phyloP scores from a whole-genome alignment of 164 flowering plant species.

The Liquidambar formosana region DNA sequence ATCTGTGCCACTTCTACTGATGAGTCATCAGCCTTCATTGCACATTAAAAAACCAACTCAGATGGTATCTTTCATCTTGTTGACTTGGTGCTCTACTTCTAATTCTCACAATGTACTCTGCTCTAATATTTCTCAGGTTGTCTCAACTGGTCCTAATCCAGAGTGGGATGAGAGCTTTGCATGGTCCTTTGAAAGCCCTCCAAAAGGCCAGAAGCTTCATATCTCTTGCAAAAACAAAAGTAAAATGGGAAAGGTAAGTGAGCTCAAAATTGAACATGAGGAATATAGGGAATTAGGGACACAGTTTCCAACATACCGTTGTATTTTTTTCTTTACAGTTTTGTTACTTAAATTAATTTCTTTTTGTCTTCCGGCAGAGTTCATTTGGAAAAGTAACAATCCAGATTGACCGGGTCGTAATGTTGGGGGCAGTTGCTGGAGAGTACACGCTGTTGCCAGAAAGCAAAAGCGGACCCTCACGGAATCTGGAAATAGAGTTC shows the following conservation, averaged over 20 bases:
- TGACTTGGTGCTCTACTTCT: neutral
- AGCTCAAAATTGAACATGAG: neutral
- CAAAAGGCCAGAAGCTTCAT: conserved; percentile 97
- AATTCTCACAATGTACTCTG: neutral
- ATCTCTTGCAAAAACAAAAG: conserved; percentile 99
- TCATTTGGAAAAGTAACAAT: conserved; percentile 97
- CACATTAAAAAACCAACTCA: neutral
- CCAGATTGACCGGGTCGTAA: conserved; percentile 93
- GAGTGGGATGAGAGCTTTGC: conserved; percentile 95
- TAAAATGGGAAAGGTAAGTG: conserved; percentile 94
- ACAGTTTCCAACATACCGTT: neutral
- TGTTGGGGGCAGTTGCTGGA: conserved; percentile 93
- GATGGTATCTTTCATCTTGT: neutral
- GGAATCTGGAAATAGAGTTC: conserved; percentile 93
- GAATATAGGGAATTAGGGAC: neutral
- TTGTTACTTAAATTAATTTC: neutral
- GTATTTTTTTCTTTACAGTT: neutral
- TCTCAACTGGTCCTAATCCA: conserved; percentile 92
- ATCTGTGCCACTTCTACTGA: neutral
- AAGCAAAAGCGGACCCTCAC: conserved; percentile 84
- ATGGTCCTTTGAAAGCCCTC: conserved; percentile 97
- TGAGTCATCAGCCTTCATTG: neutral
- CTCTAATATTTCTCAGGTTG: conserved; percentile 43
- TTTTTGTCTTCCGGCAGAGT: conserved; percentile 48
- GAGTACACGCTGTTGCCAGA: conserved; percentile 84